Base-by-base conservation (phyloP, 148 eudicot species). In the Cornus suecica region DNA sequence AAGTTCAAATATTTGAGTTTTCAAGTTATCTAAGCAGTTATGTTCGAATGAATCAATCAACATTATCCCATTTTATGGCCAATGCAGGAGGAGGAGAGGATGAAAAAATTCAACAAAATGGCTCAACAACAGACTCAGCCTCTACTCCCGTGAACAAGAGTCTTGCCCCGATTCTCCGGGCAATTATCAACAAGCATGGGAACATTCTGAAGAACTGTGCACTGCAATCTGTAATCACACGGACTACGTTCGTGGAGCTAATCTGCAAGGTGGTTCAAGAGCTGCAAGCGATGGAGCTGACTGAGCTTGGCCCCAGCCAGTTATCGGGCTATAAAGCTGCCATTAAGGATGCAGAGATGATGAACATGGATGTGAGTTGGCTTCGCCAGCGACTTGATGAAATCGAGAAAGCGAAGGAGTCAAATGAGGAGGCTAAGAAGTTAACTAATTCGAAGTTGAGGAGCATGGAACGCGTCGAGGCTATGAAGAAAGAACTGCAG, bases 151-250 rank as follows among this genome's bases (percentile, higher is more conserved):
- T 64, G 34, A 64, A 28, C 67, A 32, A 14, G 20, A 64, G 18
- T 5, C 29, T 64, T 10, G 67, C 34, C 34, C 67, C 67, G 13
- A 64, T 30, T 1, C 22, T 26, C 15, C 16, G 28, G 4, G 31
- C 67, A 13, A 64, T 64, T 27, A 10, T 64, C 18, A 11, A 64
- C 34, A 64, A 64, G 67, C 67, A 64, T 16, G 67, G 67, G 67
- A 34, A 64, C 5, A 64, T 64, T 64, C 20, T 22, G 1, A 27
- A 64, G 13, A 8, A 64, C 28, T 26, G 67, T 22, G 20, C 34
- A 3, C 20, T 28, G 22, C 0, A 28, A 34, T 26, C 31, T 3
- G 29, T 0, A 26, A 14, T 27, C n/a, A 64, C 28, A 34, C 20
- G 67, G 8, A 64, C 29, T 13, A 3, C 67, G 27, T 0, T 64